A percentile compares a stretch with the other conserved stretches of the same genome.
These are phyloP conservation scores for Salix udensis DNA, from an alignment of 345 rosid species.

Conservation along the genomic window DNA sequence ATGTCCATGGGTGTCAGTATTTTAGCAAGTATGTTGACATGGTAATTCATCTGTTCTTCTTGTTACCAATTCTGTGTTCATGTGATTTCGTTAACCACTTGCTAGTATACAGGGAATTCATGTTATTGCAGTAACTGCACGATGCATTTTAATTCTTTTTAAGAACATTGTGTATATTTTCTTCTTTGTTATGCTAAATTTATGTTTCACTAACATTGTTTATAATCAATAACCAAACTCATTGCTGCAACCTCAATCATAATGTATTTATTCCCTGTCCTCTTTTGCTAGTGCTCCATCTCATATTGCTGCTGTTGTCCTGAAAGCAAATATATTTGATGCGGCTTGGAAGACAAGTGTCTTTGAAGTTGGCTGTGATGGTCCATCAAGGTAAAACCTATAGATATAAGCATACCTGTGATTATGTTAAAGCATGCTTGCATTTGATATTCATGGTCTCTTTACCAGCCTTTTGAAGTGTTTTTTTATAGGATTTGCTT, in stretches of 20 bases:
- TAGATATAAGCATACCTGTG: too few species aligned
- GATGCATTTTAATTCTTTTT: not conserved
- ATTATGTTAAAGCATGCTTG: too few species aligned
- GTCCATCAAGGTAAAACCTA: conserved; percentile 50
- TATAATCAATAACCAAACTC: not conserved
- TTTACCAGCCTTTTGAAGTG: too few species aligned
- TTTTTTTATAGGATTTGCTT: too few species aligned
- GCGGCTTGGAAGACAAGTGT: conserved; percentile 44
- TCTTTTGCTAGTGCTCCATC: conserved; percentile 62
- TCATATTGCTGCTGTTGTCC: conserved; percentile 49
- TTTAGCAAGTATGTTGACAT: conserved; percentile 66
- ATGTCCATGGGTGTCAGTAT: conserved; percentile 72
- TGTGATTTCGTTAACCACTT: not conserved
- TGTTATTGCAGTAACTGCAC: not conserved
- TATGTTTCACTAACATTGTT: not conserved
- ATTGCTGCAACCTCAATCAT: not conserved
- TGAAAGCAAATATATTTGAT: conserved; percentile 66
- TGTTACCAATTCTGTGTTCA: not conserved
- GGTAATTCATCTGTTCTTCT: conserved; percentile 39
- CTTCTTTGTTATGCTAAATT: not conserved
- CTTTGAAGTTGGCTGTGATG: conserved; percentile 41
- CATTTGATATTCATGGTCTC: too few species aligned
- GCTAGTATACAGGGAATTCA: not conserved
- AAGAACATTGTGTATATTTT: not conserved
- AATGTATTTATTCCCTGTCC: not conserved